Evolutionary conservation across 768 basidiomycete species (phyloP).

Genomic region (Goffeauzyma gilvescens): DNA sequence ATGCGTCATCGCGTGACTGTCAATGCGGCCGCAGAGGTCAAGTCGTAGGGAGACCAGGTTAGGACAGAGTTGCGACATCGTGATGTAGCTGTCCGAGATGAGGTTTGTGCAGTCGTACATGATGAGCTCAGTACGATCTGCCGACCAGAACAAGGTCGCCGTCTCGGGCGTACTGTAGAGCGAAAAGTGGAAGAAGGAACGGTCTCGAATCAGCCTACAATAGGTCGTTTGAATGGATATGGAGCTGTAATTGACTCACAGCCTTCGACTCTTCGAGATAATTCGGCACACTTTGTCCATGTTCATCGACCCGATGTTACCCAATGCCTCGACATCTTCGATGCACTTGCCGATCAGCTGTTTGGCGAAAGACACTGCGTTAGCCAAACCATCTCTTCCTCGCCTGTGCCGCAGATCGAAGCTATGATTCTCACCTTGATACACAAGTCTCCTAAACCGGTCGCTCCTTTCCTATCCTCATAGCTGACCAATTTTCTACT

Average conservation of each 20-base stretch:
- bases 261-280: slow-evolving; percentile 55
- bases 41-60: slow-evolving; percentile 61
- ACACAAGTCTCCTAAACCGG: slow-evolving; percentile 57
- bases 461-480: slow-evolving; percentile 43
- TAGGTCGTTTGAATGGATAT: too few relatives aligned
- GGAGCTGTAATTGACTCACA: slow-evolving; percentile 47
- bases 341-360: slow-evolving; percentile 72
- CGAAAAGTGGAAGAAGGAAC: too few relatives aligned
- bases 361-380: slow-evolving; percentile 2
- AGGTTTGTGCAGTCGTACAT: slow-evolving; percentile 89
- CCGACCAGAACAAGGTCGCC: slow-evolving; percentile 63
- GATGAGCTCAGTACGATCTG: slow-evolving; percentile 45
- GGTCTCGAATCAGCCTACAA: too few relatives aligned
- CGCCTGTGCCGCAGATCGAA: background rate
- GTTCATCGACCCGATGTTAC: slow-evolving; percentile 69
- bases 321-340: slow-evolving; percentile 51
- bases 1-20: slow-evolving; percentile 30
- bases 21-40: slow-evolving; percentile 68
- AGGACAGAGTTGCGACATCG: slow-evolving; percentile 64
- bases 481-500: slow-evolving; percentile 50
- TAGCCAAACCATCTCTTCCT: background rate
- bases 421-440: slow-evolving; percentile 42
- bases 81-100: slow-evolving; percentile 44
- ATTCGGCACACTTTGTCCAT: slow-evolving; percentile 67
- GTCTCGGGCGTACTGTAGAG: slow-evolving; percentile 51